phyloP scores from a whole-genome alignment of 345 rosid genomes.

The Raphanus raphanistrum region DNA sequence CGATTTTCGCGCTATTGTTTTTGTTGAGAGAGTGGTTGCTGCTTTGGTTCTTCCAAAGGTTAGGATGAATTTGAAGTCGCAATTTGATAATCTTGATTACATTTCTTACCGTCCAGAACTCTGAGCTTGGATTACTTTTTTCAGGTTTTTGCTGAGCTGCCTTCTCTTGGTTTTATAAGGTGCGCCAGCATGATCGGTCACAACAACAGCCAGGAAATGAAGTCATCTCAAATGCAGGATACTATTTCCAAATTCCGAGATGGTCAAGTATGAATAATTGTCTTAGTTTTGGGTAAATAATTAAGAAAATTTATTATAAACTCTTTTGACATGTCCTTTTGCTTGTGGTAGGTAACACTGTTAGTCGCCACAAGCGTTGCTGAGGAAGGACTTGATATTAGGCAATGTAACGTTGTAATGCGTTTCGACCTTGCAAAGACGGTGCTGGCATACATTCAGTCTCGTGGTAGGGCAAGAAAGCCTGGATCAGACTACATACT shows the following conservation, averaged over 20 bases:
- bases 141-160: slow-evolving; percentile 91
- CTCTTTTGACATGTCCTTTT: background rate
- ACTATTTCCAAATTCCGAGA: slow-evolving; percentile 88
- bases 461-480: slow-evolving; percentile 99
- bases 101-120: slow-evolving; percentile 1
- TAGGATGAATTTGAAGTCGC: slow-evolving; percentile 10
- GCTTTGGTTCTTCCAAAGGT: slow-evolving; percentile 99
- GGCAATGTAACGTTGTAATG: slow-evolving; percentile 98
- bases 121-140: slow-evolving; percentile 1
- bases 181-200: slow-evolving; percentile 97
- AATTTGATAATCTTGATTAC: background rate
- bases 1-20: slow-evolving; percentile 97
- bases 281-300: background rate
- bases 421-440: slow-evolving; percentile 99
- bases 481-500: slow-evolving; percentile 98
- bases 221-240: slow-evolving; percentile 94
- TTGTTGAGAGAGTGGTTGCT: slow-evolving; percentile 96
- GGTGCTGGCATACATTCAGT: slow-evolving; percentile 95
- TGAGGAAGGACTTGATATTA: slow-evolving; percentile 98
- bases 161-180: slow-evolving; percentile 78
- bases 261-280: slow-evolving; percentile 68
- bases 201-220: slow-evolving; percentile 96
- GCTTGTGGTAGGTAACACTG: slow-evolving; percentile 64
- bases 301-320: background rate
- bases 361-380: slow-evolving; percentile 99